Conservation (phyloP, 768 basidiomycete genomes). For the Tricholoma sp. region DNA sequence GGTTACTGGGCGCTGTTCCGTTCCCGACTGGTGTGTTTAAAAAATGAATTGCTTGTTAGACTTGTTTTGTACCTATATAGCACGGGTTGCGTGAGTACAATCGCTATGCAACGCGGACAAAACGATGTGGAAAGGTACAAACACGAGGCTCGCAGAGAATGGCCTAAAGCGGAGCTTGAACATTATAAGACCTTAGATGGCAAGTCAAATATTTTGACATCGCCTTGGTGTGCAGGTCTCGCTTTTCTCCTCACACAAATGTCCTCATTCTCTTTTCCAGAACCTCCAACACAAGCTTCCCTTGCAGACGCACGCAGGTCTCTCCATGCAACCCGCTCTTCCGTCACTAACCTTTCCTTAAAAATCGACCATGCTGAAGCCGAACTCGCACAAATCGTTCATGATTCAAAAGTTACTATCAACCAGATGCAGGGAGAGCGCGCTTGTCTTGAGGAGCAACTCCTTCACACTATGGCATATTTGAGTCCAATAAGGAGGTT, state of each 20-base stretch:
- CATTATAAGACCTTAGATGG: not conserved
- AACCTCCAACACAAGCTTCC: slow-evolving; percentile 55
- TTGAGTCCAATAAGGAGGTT: slow-evolving; percentile 68
- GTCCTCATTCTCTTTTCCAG: slow-evolving; percentile 30
- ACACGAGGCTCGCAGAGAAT: not conserved
- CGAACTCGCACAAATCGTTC: slow-evolving; percentile 52
- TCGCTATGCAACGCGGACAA: not conserved
- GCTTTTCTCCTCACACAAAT: slow-evolving; percentile 18
- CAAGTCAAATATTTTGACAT: not conserved
- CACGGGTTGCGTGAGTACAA: not conserved
- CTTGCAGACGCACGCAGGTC: slow-evolving; percentile 46
- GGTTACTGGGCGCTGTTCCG: not conserved
- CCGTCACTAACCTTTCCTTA: slow-evolving; percentile 30
- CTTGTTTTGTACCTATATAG: too few relatives aligned
- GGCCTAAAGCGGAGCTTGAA: slow-evolving; percentile 17
- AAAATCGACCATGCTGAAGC: slow-evolving; percentile 52
- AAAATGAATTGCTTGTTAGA: too few relatives aligned
- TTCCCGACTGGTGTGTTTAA: not conserved
- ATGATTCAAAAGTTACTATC: slow-evolving; percentile 50
- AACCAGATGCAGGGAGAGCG: slow-evolving; percentile 48
- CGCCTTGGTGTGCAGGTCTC: not conserved
- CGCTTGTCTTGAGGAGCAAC: slow-evolving; percentile 39
- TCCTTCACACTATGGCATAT: slow-evolving; percentile 53
- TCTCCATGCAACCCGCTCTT: slow-evolving; percentile 33
- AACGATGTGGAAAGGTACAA: too few relatives aligned